Percentiles rank a stretch among this genome's conserved stretches.
Conservation (phyloP, 768 basidiomycete species). For the Lentinus brumalis region DNA sequence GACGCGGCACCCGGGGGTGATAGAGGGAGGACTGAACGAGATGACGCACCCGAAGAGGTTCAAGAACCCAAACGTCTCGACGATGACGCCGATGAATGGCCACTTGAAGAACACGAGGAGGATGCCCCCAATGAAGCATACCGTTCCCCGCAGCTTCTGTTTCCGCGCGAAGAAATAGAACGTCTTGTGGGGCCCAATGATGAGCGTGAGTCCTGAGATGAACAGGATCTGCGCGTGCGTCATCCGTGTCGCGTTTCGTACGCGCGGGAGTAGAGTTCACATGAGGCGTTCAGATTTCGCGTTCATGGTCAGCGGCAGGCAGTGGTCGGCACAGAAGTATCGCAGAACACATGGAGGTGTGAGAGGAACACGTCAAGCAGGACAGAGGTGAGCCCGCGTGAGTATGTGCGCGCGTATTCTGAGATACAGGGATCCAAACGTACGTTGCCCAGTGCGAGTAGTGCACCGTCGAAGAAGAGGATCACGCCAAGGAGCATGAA, state of each 20-base stretch:
- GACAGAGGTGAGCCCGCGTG: neutral
- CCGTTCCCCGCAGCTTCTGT: slow-evolving; percentile 90
- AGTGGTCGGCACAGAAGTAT: too few relatives aligned
- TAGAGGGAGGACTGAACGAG: neutral
- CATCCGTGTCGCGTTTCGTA: too few relatives aligned
- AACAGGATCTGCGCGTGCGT: slow-evolving; percentile 76
- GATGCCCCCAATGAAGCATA: slow-evolving; percentile 88
- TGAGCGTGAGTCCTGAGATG: slow-evolving; percentile 89
- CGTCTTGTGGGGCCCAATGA: slow-evolving; percentile 96
- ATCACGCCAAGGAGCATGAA: slow-evolving; percentile 98
- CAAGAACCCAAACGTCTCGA: slow-evolving; percentile 96
- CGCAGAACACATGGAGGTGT: too few relatives aligned
- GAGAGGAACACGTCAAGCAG: neutral
- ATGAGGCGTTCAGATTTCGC: too few relatives aligned
- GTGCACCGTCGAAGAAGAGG: slow-evolving; percentile 94
- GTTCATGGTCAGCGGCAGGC: too few relatives aligned
- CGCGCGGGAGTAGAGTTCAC: too few relatives aligned
- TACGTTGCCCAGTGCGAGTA: slow-evolving; percentile 97
- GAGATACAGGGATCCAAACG: slow-evolving; percentile 26
- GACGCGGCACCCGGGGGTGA: too few relatives aligned
- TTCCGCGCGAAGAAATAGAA: slow-evolving; percentile 97
- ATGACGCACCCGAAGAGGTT: slow-evolving; percentile 89
- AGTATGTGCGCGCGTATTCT: slow-evolving; percentile 7
- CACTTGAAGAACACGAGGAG: slow-evolving; percentile 93
- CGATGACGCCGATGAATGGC: slow-evolving; percentile 90